A percentile compares a stretch with the other conserved stretches of the same genome.
Conservation (phyloP, 2,329 filamentous ascomycete genomes). For the Pseudogymnoascus verrucosus region DNA sequence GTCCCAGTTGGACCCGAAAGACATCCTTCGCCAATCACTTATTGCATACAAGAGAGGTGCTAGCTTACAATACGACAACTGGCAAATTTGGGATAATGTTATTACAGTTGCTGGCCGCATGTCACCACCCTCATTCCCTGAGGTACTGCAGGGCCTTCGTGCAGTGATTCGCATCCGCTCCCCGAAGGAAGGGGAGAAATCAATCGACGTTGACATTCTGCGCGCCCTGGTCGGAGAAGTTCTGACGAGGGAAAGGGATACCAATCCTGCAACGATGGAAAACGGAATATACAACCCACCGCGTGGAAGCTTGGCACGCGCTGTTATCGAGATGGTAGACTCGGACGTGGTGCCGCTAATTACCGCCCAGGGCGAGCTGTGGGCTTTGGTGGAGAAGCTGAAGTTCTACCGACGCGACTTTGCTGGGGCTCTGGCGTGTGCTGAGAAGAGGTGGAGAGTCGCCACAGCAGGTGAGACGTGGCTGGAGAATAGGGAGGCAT, state of each 20-base stretch:
- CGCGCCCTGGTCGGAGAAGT: constrained; percentile 64
- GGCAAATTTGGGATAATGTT: constrained; percentile 95
- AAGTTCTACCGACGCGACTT: constrained; percentile 67
- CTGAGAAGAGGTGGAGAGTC: constrained; percentile 85
- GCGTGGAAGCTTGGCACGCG: constrained; percentile 51
- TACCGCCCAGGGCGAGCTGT: constrained; percentile 68
- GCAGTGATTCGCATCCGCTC: constrained; percentile 69
- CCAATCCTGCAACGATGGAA: constrained; percentile 26
- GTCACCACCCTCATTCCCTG: constrained; percentile 62
- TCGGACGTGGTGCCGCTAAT: constrained; percentile 72
- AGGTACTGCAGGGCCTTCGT: constrained; percentile 67
- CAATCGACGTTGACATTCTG: constrained; percentile 68
- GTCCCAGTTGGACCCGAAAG: constrained; percentile 24
- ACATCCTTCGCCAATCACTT: constrained; percentile 64
- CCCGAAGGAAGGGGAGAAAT: constrained; percentile 60
- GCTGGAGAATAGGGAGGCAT: constrained; percentile 39
- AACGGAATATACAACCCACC: constrained; percentile 34
- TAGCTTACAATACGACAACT: constrained; percentile 73
- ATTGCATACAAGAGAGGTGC: constrained; percentile 82
- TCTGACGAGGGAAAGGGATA: constrained; percentile 39
- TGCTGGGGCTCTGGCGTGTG: constrained; percentile 65
- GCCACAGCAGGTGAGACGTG: constrained; percentile 40
- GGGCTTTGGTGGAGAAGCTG: constrained; percentile 64
- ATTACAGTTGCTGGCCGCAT: constrained; percentile 77
- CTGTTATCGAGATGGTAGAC: constrained; percentile 67